These are phyloP conservation scores for Artemisia argyi DNA, from an alignment of 129 eudicot genomes.

Conservation along the genomic window DNA sequence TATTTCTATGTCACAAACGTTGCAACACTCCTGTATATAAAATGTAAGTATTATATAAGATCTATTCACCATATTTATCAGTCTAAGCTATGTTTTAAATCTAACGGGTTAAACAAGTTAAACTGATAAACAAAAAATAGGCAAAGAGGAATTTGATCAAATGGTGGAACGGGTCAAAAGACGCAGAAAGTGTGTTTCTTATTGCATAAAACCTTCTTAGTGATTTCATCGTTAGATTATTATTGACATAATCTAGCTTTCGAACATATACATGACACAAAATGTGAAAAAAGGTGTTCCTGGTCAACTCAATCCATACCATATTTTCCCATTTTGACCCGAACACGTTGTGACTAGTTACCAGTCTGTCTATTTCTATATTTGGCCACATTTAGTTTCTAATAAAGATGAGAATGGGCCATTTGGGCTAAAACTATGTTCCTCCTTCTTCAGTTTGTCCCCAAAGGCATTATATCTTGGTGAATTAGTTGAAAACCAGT, in stretches of 20 bases:
- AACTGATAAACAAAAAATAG: too few relatives aligned
- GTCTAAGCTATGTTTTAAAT: not conserved
- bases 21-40: conserved; percentile 42
- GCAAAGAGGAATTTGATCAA: too few relatives aligned
- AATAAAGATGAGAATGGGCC: conserved; percentile 6
- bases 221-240: too few relatives aligned
- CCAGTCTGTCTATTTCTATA: not conserved
- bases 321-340: not conserved
- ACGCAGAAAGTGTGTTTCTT: too few relatives aligned
- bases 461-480: conserved; percentile 38
- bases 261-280: too few relatives aligned
- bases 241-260: too few relatives aligned
- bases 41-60: conserved; percentile 45
- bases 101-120: too few relatives aligned
- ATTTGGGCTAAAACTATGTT: conserved; percentile 7
- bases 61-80: not conserved
- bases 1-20: conserved; percentile 62
- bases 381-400: not conserved
- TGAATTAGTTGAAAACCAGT: conserved; percentile 47
- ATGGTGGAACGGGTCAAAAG: too few relatives aligned
- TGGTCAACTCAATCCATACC: not conserved
- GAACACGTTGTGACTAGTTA: not conserved
- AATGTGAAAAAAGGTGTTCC: not conserved
- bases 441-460: conserved; percentile 44
- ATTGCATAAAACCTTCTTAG: too few relatives aligned